Evolutionary conservation across 129 eudicot genomes (phyloP).

Genomic region (Arctium lappa): DNA sequence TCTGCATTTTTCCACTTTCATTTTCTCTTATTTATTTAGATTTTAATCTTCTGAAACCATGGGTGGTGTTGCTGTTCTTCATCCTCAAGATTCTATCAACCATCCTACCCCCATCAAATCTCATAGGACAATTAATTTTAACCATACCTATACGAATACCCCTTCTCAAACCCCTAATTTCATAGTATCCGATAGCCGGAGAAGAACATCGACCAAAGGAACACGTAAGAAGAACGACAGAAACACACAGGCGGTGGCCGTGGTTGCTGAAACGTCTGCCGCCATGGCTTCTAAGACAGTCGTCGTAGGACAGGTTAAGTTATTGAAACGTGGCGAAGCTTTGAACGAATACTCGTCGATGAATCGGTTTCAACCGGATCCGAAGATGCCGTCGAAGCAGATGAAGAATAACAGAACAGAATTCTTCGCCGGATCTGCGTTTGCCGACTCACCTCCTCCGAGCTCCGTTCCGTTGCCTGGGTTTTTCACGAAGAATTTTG

Average conservation of each 20-base stretch:
- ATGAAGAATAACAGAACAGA: neutral
- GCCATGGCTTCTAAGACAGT: neutral
- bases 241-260: neutral
- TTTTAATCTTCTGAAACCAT: conserved; percentile 20
- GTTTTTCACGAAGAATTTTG: conserved; percentile 25
- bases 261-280: neutral
- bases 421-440: conserved; percentile 40
- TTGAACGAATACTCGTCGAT: neutral
- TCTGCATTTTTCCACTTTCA: neutral
- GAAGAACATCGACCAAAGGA: neutral
- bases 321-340: conserved; percentile 44
- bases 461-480: conserved; percentile 49
- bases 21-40: neutral
- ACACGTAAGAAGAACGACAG: neutral
- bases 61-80: conserved; percentile 44
- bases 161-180: conserved; percentile 12
- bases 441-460: conserved; percentile 42
- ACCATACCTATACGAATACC: neutral
- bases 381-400: neutral
- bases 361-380: conserved; percentile 1
- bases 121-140: neutral
- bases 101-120: neutral
- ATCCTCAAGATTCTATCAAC: conserved; percentile 32
- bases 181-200: conserved; percentile 9
- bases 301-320: conserved; percentile 42